Conservation (phyloP, 2,329 filamentous ascomycete species). For the Paecilomyces variotii region DNA sequence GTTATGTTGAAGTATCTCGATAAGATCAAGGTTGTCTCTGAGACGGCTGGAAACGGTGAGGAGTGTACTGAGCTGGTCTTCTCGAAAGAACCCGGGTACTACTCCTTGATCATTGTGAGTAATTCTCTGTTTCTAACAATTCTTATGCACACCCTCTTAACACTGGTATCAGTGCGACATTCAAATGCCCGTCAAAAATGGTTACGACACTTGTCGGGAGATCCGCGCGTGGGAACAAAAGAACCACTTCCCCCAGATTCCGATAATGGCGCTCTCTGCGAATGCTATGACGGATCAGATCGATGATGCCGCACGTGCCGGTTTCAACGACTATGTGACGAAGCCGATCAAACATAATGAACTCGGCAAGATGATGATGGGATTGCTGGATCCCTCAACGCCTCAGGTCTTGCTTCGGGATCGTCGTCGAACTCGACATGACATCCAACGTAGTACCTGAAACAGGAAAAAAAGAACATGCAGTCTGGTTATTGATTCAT, state of each 20-base stretch:
- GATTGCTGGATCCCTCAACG: slow-evolving; percentile 34
- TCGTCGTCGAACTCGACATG: slow-evolving; percentile 14
- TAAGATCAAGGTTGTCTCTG: slow-evolving; percentile 39
- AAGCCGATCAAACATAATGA: slow-evolving; percentile 44
- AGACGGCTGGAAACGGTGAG: slow-evolving; percentile 40
- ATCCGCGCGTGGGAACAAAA: slow-evolving; percentile 39
- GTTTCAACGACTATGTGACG: slow-evolving; percentile 44
- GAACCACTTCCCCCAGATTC: slow-evolving; percentile 39
- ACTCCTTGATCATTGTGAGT: slow-evolving; percentile 42
- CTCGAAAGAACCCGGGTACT: slow-evolving; percentile 39
- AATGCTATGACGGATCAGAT: slow-evolving; percentile 45
- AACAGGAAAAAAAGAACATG: not conserved
- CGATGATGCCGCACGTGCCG: slow-evolving; percentile 37
- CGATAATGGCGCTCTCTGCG: slow-evolving; percentile 43
- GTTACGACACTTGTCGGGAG: slow-evolving; percentile 41
- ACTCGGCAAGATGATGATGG: slow-evolving; percentile 44
- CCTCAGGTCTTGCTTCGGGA: slow-evolving; percentile 37
- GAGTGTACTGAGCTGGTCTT: slow-evolving; percentile 41
- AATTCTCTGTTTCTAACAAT: not conserved
- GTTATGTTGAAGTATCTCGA: slow-evolving; percentile 43
- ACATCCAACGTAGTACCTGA: not conserved
- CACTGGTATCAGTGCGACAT: slow-evolving; percentile 35
- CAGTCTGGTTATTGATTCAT: not conserved
- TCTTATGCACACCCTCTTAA: not conserved
- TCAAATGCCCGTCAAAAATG: slow-evolving; percentile 44